Percentiles rank a stretch among this genome's conserved stretches.
These are phyloP conservation scores for Suhomyces choctaworum DNA, from an alignment of 1,139 yeast genomes.

Conservation along the genomic window DNA sequence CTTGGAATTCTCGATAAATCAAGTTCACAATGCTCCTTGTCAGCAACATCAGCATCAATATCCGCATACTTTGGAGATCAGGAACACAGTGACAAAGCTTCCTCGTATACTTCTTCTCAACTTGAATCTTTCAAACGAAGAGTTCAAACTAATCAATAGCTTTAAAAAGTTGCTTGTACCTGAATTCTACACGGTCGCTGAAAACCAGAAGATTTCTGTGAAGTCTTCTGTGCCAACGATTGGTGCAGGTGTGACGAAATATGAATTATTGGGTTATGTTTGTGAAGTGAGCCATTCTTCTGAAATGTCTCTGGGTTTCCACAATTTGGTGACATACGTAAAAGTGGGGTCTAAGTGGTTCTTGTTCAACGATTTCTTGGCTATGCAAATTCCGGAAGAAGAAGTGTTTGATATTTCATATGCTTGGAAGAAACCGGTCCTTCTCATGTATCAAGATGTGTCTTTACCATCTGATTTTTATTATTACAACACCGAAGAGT, in stretches of 20 bases:
- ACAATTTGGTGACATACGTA: slow-evolving; percentile 59
- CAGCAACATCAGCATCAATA: slow-evolving; percentile 16
- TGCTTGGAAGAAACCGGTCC: slow-evolving; percentile 83
- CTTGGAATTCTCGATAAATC: slow-evolving; percentile 25
- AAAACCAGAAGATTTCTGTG: slow-evolving; percentile 29
- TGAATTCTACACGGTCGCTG: slow-evolving; percentile 49
- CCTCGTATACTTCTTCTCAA: slow-evolving; percentile 72
- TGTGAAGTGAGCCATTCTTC: slow-evolving; percentile 64
- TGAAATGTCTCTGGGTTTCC: slow-evolving; percentile 48
- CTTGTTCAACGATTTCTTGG: slow-evolving; percentile 89
- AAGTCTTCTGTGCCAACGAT: slow-evolving; percentile 36
- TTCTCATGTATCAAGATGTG: slow-evolving; percentile 63
- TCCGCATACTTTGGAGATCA: slow-evolving; percentile 55
- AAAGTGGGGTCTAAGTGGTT: slow-evolving; percentile 68
- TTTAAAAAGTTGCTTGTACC: slow-evolving; percentile 61
- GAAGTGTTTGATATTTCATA: slow-evolving; percentile 67
- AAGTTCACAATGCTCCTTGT: slow-evolving; percentile 19
- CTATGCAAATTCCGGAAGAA: slow-evolving; percentile 72
- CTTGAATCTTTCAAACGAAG: slow-evolving; percentile 53
- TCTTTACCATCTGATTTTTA: slow-evolving; percentile 25
- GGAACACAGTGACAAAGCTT: slow-evolving; percentile 49
- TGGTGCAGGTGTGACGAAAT: slow-evolving; percentile 37
- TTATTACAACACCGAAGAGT: slow-evolving; percentile 24
- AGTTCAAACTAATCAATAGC: slow-evolving; percentile 36
- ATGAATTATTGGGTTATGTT: slow-evolving; percentile 66